Conservation (phyloP, 768 basidiomycete species). For the Suillus hirtellus region DNA sequence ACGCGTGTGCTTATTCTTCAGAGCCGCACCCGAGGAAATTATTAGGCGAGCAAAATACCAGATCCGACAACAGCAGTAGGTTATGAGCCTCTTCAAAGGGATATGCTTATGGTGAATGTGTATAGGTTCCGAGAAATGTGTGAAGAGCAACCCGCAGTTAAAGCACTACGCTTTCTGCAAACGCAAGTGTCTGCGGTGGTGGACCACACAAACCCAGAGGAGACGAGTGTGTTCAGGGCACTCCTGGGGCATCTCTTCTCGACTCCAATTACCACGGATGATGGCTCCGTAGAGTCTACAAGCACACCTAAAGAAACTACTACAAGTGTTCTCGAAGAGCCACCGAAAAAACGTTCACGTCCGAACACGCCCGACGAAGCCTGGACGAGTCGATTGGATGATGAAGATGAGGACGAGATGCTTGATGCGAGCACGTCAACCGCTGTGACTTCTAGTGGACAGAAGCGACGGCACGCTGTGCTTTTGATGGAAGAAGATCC, state of each 20-base stretch:
- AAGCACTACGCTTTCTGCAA: slow-evolving; percentile 72
- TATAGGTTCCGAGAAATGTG: slow-evolving; percentile 83
- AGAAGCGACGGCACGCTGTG: slow-evolving; percentile 25
- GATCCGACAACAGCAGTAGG: slow-evolving; percentile 74
- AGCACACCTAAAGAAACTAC: neutral
- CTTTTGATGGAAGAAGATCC: slow-evolving; percentile 33
- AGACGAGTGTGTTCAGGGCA: slow-evolving; percentile 62
- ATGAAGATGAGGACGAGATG: slow-evolving; percentile 18
- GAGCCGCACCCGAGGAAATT: slow-evolving; percentile 63
- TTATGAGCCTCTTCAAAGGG: slow-evolving; percentile 7
- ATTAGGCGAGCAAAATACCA: slow-evolving; percentile 62
- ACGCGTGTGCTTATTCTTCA: slow-evolving; percentile 25
- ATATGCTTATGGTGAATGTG: neutral
- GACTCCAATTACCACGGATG: slow-evolving; percentile 23
- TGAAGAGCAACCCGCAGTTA: slow-evolving; percentile 53
- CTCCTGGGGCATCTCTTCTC: slow-evolving; percentile 65
- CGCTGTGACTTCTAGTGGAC: slow-evolving; percentile 9
- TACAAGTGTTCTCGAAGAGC: slow-evolving; percentile 20
- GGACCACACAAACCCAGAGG: slow-evolving; percentile 62
- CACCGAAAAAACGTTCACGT: slow-evolving; percentile 48
- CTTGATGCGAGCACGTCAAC: neutral
- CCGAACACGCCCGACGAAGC: slow-evolving; percentile 42
- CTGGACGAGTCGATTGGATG: slow-evolving; percentile 44
- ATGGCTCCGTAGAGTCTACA: neutral
- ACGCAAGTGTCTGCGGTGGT: slow-evolving; percentile 70